Percentiles rank a stretch among this genome's conserved stretches.
Evolutionary conservation across 306 rosid genomes (phyloP).

Genomic region (Sindora glabra): DNA sequence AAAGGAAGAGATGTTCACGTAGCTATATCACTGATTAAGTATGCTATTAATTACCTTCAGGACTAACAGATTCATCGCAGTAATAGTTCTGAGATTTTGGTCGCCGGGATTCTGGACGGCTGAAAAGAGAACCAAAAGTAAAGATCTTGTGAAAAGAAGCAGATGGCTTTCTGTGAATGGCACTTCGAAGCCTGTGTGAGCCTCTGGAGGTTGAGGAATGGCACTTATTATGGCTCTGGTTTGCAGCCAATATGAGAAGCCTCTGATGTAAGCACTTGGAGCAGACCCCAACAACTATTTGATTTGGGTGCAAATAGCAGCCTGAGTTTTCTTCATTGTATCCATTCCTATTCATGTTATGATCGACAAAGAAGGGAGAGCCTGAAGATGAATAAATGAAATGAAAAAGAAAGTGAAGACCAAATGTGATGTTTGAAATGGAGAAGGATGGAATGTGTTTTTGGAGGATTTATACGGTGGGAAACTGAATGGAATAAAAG

Average conservation of each 20-base stretch:
- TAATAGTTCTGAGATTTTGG: conserved; percentile 45
- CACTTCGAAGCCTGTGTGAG: conserved; percentile 20
- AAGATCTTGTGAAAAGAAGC: conserved; percentile 76
- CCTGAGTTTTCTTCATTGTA: conserved; percentile 45
- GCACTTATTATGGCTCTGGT: conserved; percentile 29
- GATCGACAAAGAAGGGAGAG: neutral
- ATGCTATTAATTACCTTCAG: conserved; percentile 58
- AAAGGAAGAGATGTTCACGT: neutral
- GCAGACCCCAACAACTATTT: conserved; percentile 71
- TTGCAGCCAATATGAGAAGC: conserved; percentile 64
- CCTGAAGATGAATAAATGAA: conserved; percentile 9
- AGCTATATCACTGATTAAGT: neutral
- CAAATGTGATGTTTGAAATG: conserved; percentile 13
- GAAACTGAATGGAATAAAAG: conserved; percentile 18
- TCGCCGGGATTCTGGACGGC: conserved; percentile 52
- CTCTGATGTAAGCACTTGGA: conserved; percentile 76
- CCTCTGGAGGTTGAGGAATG: conserved; percentile 24
- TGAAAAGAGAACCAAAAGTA: conserved; percentile 71
- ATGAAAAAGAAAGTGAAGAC: neutral
- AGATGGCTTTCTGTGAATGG: conserved; percentile 24
- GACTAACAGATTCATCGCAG: conserved; percentile 61
- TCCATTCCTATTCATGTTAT: conserved; percentile 37
- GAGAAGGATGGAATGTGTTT: neutral
- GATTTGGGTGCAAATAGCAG: conserved; percentile 83
- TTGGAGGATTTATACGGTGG: conserved; percentile 28